Percentiles rank a stretch among this genome's conserved stretches.
Evolutionary conservation across 352 stramenopile genomes (phyloP).

Genomic region (Pilasporangium apinafurcum): DNA sequence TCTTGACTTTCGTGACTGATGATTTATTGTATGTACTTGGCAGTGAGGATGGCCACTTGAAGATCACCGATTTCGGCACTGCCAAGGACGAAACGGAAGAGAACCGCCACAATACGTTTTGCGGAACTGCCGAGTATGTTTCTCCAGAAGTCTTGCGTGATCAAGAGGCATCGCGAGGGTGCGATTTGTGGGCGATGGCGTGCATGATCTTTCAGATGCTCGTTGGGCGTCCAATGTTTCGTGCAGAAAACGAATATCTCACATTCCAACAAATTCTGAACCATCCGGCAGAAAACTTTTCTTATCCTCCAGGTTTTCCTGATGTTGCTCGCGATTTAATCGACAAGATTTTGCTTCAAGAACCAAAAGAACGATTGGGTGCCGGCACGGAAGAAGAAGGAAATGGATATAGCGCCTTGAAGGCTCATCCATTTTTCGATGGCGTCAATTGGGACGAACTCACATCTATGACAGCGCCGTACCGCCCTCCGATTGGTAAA

Average conservation of each 20-base stretch:
- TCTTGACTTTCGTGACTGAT: background rate
- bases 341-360: conserved; percentile 72
- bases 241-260: conserved; percentile 87
- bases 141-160: conserved; percentile 88
- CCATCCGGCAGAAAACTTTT: conserved; percentile 73
- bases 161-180: conserved; percentile 70
- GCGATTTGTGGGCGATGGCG: conserved; percentile 88
- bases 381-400: conserved; percentile 63
- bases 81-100: conserved; percentile 80
- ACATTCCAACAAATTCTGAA: conserved; percentile 89
- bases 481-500: conserved; percentile 46
- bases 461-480: conserved; percentile 38
- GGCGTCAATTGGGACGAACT: conserved; percentile 69
- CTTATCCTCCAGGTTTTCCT: conserved; percentile 54
- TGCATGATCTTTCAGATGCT: conserved; percentile 91
- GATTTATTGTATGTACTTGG: background rate
- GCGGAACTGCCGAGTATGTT: conserved; percentile 89
- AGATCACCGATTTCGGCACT: conserved; percentile 89
- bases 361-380: conserved; percentile 64
- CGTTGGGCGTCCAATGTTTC: conserved; percentile 78
- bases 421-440: conserved; percentile 80
- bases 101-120: conserved; percentile 84
- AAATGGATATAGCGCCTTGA: conserved; percentile 68
- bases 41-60: conserved; percentile 79
- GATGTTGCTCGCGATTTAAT: conserved; percentile 64